Evolutionary conservation across 306 rosid genomes (phyloP).

Genomic region (Dryas alaskensis): DNA sequence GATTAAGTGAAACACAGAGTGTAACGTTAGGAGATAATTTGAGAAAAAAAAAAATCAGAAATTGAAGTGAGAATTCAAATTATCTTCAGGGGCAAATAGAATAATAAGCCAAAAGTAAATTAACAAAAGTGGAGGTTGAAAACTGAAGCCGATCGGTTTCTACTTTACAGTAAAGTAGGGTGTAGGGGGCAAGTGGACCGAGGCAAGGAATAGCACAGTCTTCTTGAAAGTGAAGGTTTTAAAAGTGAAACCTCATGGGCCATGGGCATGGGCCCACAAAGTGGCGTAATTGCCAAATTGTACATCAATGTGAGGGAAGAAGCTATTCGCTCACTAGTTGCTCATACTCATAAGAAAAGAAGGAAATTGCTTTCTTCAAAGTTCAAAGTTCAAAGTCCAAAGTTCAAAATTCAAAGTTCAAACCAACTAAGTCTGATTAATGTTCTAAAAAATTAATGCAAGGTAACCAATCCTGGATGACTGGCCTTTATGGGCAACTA

Average conservation of each 20-base stretch:
- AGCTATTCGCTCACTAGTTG: slow-evolving; percentile 8
- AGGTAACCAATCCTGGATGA: background rate
- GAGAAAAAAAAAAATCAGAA: no score
- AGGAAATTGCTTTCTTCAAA: background rate
- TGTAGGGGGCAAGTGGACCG: background rate
- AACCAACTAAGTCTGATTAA: background rate
- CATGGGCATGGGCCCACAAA: slow-evolving; percentile 1
- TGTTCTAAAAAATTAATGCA: background rate
- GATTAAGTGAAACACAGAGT: no score
- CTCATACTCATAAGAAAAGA: background rate
- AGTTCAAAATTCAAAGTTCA: background rate
- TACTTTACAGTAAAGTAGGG: background rate
- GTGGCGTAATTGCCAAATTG: background rate
- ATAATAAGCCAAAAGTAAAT: background rate
- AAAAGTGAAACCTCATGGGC: background rate
- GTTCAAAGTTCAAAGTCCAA: background rate
- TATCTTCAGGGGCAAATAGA: no score
- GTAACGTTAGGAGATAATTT: no score
- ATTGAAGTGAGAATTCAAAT: no score
- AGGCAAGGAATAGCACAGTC: background rate
- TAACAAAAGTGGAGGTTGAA: background rate
- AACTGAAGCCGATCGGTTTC: background rate
- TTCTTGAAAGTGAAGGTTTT: slow-evolving; percentile 8
- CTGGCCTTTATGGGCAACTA: background rate
- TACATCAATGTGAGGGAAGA: background rate